phyloP scores from a whole-genome alignment of 352 stramenopile species.

The Phytophthora tubulina region DNA sequence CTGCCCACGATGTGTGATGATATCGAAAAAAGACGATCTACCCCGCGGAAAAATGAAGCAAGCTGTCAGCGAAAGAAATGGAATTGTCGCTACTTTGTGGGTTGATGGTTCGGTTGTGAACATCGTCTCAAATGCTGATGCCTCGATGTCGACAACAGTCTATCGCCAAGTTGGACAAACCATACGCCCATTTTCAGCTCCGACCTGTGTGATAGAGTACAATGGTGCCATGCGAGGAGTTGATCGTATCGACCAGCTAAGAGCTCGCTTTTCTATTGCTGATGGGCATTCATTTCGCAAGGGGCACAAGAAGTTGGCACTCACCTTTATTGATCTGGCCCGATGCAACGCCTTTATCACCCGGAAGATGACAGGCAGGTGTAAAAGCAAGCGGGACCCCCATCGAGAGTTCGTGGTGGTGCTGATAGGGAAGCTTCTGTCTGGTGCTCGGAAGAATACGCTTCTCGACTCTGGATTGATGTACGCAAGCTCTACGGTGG shows the following conservation, averaged over 20 bases:
- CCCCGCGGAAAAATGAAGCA: neutral
- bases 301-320: neutral
- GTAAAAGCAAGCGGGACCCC: neutral
- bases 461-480: neutral
- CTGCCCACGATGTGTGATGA: neutral
- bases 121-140: no score
- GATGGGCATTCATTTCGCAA: neutral
- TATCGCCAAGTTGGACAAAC: no score
- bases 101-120: neutral
- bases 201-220: neutral
- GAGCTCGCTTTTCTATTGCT: neutral
- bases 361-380: neutral
- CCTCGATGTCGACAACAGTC: no score
- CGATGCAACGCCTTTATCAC: slow-evolving; percentile 14
- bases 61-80: neutral
- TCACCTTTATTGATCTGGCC: neutral
- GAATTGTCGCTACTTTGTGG: neutral
- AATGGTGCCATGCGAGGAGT: neutral
- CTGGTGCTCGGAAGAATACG: neutral
- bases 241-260: neutral
- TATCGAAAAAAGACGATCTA: neutral
- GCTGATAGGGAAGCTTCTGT: neutral
- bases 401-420: slow-evolving; percentile 4
- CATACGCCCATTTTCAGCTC: no score
- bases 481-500: neutral